Base-by-base conservation (phyloP, 768 basidiomycete species). In the Rickenella mellea region DNA sequence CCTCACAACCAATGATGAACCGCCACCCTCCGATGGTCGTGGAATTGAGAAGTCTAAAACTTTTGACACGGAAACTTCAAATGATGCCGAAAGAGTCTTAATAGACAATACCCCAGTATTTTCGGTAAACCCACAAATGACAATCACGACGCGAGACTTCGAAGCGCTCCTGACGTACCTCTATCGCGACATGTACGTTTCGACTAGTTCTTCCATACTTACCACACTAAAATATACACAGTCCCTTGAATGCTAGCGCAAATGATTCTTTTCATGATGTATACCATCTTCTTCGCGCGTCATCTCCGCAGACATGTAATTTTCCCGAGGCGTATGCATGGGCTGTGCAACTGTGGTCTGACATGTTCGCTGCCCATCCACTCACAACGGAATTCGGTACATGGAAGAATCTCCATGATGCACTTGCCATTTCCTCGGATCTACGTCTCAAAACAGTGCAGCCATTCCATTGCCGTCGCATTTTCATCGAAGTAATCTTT, bases 81-180 rank as follows among this genome's bases (percentile, higher is more conserved):
- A 41, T 39, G 28, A 44, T 33, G 14, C 30, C 27, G 29, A 28
- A 44, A 41, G 31, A 27, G 32, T 46, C 8, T 19, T 6, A 12
- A 5, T 11, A 27, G 45, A 41, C 26, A 24, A 14, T 31, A 53
- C 17, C 19, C 22, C 17, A 24, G 46, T 26, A 39, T 50, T 6
- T 48, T 54, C 32, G 41, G 57, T 36, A 41, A 51, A 35, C 51
- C 74, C 30, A 70, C 73, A 36, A 55, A 52, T 21, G 58, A 66
- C 32, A 25, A 63, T 74, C 38, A 54, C 51, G 28, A 57, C 63
- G 14, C 52, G 56, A 31, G 81, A 84, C 53, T 66, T 82, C 5
- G 70, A 72, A 37, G 65, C 62, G 1, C 55, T 86, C 37, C 59
- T 85, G n/a, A 67, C 68, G 44, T 72, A 82, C 58, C 52, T 85